A percentile compares a stretch with the other conserved stretches of the same genome.
These are phyloP conservation scores for Suillus plorans DNA, from an alignment of 768 basidiomycete species.

Conservation along the genomic window DNA sequence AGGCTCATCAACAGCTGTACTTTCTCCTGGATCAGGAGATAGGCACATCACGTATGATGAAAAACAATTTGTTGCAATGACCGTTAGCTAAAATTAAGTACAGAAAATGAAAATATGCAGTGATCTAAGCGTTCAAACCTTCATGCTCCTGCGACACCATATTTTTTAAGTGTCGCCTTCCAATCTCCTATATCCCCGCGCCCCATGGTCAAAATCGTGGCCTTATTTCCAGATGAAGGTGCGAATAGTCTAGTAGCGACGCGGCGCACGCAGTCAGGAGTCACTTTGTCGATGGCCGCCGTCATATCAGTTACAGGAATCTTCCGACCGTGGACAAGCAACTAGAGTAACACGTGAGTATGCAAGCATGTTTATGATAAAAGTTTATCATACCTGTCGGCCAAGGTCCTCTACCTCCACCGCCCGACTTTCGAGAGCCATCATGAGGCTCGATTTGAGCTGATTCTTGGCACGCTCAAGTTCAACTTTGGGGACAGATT, in stretches of 20 bases:
- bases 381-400: slow-evolving; percentile 59
- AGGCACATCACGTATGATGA: background rate
- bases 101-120: background rate
- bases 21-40: too few species aligned
- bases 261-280: slow-evolving; percentile 64
- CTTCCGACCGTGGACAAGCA: slow-evolving; percentile 84
- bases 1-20: too few species aligned
- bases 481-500: slow-evolving; percentile 63
- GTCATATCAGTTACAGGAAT: slow-evolving; percentile 91
- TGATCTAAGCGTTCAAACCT: background rate
- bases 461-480: slow-evolving; percentile 92
- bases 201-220: slow-evolving; percentile 85
- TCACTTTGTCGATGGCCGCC: slow-evolving; percentile 76
- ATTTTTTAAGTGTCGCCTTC: slow-evolving; percentile 61
- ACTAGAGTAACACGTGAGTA: slow-evolving; percentile 36
- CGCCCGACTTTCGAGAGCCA: slow-evolving; percentile 88
- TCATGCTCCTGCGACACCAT: slow-evolving; percentile 52
- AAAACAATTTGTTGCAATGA: background rate
- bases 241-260: slow-evolving; percentile 80
- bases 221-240: slow-evolving; percentile 55
- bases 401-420: slow-evolving; percentile 90
- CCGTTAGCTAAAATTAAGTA: background rate
- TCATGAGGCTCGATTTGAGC: slow-evolving; percentile 88
- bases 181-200: slow-evolving; percentile 74
- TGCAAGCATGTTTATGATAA: background rate